A percentile compares a stretch with the other conserved stretches of the same genome.
Evolutionary conservation across 495 filamentous ascomycete genomes (phyloP).

Genomic region (Talaromyces proteolyticus): DNA sequence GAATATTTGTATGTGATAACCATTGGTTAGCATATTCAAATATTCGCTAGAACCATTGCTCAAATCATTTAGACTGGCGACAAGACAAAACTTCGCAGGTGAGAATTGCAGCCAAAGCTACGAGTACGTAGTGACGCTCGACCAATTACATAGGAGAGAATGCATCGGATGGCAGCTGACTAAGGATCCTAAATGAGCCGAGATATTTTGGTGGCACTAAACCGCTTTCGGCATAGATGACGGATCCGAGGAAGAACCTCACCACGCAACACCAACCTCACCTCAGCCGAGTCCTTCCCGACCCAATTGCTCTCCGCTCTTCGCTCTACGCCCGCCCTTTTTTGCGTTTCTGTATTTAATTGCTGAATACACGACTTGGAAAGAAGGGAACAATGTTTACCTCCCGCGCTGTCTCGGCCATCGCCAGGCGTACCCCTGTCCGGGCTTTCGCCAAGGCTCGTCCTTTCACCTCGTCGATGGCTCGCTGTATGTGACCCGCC

Average conservation of each 20-base stretch:
- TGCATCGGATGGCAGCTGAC: neutral
- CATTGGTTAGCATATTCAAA: too few species aligned
- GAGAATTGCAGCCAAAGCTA: too few species aligned
- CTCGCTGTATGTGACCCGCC: slow-evolving; percentile 38
- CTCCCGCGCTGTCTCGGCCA: slow-evolving; percentile 69
- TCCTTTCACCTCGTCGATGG: slow-evolving; percentile 42
- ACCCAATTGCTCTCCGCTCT: slow-evolving; percentile 7
- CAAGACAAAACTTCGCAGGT: too few species aligned
- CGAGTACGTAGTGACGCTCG: too few species aligned
- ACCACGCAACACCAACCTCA: slow-evolving; percentile 3
- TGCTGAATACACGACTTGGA: neutral
- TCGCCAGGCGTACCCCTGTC: slow-evolving; percentile 63
- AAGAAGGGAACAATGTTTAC: slow-evolving; percentile 64
- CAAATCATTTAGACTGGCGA: too few species aligned
- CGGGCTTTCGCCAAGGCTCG: slow-evolving; percentile 43
- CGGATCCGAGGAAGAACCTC: slow-evolving; percentile 6
- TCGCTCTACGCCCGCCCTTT: neutral
- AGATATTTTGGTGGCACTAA: neutral
- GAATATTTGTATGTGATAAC: too few species aligned
- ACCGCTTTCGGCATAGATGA: neutral
- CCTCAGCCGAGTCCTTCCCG: neutral
- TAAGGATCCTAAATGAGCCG: slow-evolving; percentile 1
- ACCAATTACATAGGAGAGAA: neutral
- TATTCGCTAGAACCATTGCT: too few species aligned
- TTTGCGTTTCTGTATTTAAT: neutral